These are phyloP conservation scores for Diplosphaera chodatii DNA, from an alignment of 139 green algal species.

Conservation along the genomic window DNA sequence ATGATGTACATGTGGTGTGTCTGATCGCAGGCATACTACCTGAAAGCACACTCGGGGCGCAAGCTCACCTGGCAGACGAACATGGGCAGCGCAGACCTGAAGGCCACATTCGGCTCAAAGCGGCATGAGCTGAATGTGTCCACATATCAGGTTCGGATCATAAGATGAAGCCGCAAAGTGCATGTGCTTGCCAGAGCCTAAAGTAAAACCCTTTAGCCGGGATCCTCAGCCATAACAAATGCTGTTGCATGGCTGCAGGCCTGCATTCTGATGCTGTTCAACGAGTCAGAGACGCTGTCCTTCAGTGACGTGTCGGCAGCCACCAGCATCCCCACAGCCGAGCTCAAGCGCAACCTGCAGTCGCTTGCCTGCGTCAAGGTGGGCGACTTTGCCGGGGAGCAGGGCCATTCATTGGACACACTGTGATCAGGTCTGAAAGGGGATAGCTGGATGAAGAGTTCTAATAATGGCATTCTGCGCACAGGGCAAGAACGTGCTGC, in stretches of 20 bases:
- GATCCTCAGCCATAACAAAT: no score
- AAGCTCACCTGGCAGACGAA: constrained; percentile 92
- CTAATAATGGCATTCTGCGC: no score
- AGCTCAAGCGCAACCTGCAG: constrained; percentile 87
- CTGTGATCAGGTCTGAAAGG: no score
- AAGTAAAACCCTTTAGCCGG: no score
- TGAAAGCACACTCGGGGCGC: constrained; percentile 64
- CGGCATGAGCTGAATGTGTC: constrained; percentile 87
- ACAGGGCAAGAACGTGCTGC: constrained; percentile 85
- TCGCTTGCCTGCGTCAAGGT: constrained; percentile 84
- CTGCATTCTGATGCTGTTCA: constrained; percentile 94
- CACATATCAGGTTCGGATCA: constrained; percentile 77
- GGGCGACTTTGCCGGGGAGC: no score
- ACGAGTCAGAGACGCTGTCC: constrained; percentile 61
- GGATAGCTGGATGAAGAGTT: no score
- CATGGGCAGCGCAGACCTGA: constrained; percentile 92
- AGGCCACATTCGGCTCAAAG: constrained; percentile 54
- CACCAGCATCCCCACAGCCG: constrained; percentile 71
- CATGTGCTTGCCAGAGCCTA: no score
- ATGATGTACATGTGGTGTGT: no score
- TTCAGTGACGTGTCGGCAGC: constrained; percentile 61
- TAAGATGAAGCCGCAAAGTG: neutral
- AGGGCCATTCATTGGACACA: no score
- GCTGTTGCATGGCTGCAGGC: constrained; percentile 23
- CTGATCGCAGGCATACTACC: constrained; percentile 84